Evolutionary conservation across 352 stramenopile species (phyloP), one percentile per base, ranked within the genome.

Genomic region (Phytophthora sp.): DNA sequence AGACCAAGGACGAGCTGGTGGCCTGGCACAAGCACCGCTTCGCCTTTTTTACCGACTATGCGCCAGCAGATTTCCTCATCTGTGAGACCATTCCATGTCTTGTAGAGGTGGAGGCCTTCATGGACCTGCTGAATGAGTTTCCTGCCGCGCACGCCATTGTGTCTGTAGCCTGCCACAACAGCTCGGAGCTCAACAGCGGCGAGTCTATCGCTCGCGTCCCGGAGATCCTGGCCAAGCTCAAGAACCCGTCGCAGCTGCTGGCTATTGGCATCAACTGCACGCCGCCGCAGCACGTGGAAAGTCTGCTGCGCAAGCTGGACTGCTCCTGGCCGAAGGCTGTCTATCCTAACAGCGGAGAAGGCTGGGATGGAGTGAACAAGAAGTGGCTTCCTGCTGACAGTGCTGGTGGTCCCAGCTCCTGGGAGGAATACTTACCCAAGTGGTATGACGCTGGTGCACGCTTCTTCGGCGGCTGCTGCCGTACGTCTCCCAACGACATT

Each of bases 21-120:
- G 73, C 65, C n/a, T 96, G 85, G 81, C 88, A 97, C 75, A 73
- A 57, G 36, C 74, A 89, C 38, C 86, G 87, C 63, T 89, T 95
- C 23, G 69, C 71, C 47, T 87, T 90, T 51, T 89, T 97, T 52
- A 60, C 73, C 4, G 66, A 64, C 31, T 80, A 78, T 51, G 24
- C 64, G 12, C 71, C 80, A 5, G 85, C 79, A 0, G 83, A 95
- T 72, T 82, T 96, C 20, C 42, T 96, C 12, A 76, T 94, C 23
- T 93, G 84, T 59, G 89, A 97, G 82, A 97, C 89, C 18, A 86
- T 97, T 20, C 89, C 89, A 27, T 95, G 86, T 45, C 72, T 97
- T 18, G 77, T 80, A 20, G 89, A 97, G 57, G 85, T 93, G 15
- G 77, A 84, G 20, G 89, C 86, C 3, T 83, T 96, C 45, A 68